A percentile compares a stretch with the other conserved stretches of the same genome.
Conservation (phyloP, 2,329 filamentous ascomycete species). For the Furcasterigmium sp. region DNA sequence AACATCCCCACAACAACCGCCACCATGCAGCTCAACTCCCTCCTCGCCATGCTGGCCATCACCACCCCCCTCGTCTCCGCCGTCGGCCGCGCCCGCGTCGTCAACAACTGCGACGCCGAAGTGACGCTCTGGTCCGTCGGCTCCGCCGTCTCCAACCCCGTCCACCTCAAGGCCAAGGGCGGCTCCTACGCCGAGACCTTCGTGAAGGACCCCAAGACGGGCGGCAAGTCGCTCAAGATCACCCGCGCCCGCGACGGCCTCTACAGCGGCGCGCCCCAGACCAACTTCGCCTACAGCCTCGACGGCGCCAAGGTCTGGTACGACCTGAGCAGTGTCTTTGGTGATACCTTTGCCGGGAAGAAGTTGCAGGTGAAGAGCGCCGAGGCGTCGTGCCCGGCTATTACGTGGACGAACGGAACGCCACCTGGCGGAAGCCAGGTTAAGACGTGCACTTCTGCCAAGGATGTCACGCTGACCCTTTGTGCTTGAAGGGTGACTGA, state of each 20-base stretch:
- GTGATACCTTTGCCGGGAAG: conserved; percentile 27
- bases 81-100: conserved; percentile 26
- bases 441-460: conserved; percentile 24
- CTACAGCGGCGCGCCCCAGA: conserved; percentile 32
- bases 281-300: conserved; percentile 32
- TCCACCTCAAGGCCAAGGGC: conserved; percentile 18
- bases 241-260: conserved; percentile 27
- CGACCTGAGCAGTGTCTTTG: conserved; percentile 33
- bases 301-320: conserved; percentile 28
- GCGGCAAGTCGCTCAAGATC: conserved; percentile 33
- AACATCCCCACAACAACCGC: not conserved
- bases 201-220: conserved; percentile 26
- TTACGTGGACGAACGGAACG: conserved; percentile 27
- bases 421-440: conserved; percentile 30
- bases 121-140: conserved; percentile 36
- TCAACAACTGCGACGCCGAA: conserved; percentile 27
- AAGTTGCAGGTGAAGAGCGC: conserved; percentile 24
- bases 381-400: conserved; percentile 23
- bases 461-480: conserved; percentile 28
- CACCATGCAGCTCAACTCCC: conserved; percentile 1
- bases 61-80: conserved; percentile 15
- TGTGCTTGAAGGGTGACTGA: too few species aligned
- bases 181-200: conserved; percentile 27
- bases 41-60: conserved; percentile 17
- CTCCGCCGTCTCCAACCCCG: conserved; percentile 16